Evolutionary conservation across 2,329 filamentous ascomycete genomes (phyloP), one percentile per base, ranked within the genome.

Genomic region (Beauveria sp.): DNA sequence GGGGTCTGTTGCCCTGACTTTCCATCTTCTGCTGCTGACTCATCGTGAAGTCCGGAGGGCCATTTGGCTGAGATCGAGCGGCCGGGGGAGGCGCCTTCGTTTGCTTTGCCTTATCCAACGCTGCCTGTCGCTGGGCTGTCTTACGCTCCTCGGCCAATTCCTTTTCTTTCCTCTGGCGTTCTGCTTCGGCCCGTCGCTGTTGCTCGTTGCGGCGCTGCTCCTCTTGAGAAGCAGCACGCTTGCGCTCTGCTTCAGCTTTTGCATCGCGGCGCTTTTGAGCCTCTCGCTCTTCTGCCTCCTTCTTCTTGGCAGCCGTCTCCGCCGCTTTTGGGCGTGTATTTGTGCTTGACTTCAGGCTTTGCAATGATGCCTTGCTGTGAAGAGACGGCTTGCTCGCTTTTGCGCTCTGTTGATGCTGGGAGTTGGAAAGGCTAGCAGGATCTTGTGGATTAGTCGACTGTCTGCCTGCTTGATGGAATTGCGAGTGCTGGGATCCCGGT

Each of bases 251-350:
- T 67, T 96, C 90, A 18, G 86, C 83, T 74, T 96, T 96, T 43
- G 88, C 86, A 22, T 96, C 90, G 9, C 87, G 86, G 69, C 91
- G 93, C 55, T 87, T 85, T 68, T 92, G 87, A 16, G 85, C 84
- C 65, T 92, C 90, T 53, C 86, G 85, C 70, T 96, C 91, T 67
- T 96, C 92, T 70, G 87, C 88, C 71, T 96, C 91, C 70, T 89
- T 93, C 73, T 92, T 92, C 69, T 86, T 88, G 44, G 90, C 89
- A 2, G 88, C 90, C 53, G 89, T 80, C 59, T 92, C 85, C 24
- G 92, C 77, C 2, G 89, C 88, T 70, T 89, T 90, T 0, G 86
- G 83, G 56, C 87, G 85, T 2, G 82, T 79, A n/a, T 78, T 80
- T 37, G 86, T 81, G n/a, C 85, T 84, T 0, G 73, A 69, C 71